Evolutionary conservation across 2,329 filamentous ascomycete genomes (phyloP), one percentile per base, ranked within the genome.

Genomic region (Pyricularia grisea): DNA sequence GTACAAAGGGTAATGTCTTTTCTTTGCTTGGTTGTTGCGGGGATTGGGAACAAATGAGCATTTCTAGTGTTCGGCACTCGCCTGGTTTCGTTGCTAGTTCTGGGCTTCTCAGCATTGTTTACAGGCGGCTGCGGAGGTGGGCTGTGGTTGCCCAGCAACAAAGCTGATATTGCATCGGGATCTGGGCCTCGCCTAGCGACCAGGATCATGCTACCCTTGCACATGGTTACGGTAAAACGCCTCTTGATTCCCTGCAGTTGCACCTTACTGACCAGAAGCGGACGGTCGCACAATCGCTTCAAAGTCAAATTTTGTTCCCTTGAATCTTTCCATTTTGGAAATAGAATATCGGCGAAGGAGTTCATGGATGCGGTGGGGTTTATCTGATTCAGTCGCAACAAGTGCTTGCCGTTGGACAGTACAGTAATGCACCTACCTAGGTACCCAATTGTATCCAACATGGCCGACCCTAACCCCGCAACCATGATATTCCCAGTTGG

Each of bases 131-230:
- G 60, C 60, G 60, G 60, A 63, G 60, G 60, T 20, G 27, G 60
- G 28, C 14, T 63, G 58, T 30, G 60, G 60, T 63, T 63, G 60
- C 60, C 60, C 60, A 63, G 60, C 60, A 63, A 63, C 60, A 63
- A 23, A 3, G 23, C n/a, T 61, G 58, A n/a, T 25, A 42, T 42
- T 42, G 33, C 33, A 42, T 42, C 33, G 33, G 33, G 33, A 42
- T 12, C 33, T 28, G 11, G 11, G 60, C 25, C 12, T 28, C 60
- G 60, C 60, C 60, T 20, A 28, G 25, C 27, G 60, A 63, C 60
- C 25, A 28, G 60, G 60, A 63, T n/a, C 42, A 55, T 55, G 17
- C 42, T n/a, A n/a, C 42, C 42, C 42, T 55, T 55, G 42, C 20
- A 20, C 42, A 55, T 55, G 42, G 42, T 55, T 55, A 55, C 42